Evolutionary conservation across 305 asterid species (phyloP), one percentile per base, ranked within the genome.

Genomic region (Lippia alba): DNA sequence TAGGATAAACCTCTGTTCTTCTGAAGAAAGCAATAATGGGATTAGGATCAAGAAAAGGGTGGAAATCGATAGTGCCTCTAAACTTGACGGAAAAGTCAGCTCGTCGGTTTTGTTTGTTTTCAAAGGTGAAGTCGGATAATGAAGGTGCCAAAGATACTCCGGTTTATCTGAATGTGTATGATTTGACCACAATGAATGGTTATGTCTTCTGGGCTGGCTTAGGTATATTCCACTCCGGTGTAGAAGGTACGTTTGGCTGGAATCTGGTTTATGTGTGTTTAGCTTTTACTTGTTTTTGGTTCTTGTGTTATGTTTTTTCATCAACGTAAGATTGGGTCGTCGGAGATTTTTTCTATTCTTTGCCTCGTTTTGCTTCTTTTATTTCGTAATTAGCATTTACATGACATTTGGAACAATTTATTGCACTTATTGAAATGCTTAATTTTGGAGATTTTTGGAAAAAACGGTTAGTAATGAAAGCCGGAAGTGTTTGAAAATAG

Each of bases 201-300:
- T 87, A 87, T 62, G 83, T 83, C 68, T 85, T 83, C 51, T 87
- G 94, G 94, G 94, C 89, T 32, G 94, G 94, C 82, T 75, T 87
- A 17, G 94, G 91, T 10, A 87, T 87, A 75, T 87, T 87, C 76
- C 94, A 87, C 73, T 87, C 94, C 12, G 94, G 94, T 12, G 89
- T 90, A 30, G 98, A 90, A 85, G 98, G 98, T 90, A 82, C 20
- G 69, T 24, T 56, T 33, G 18, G 41, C 67, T 44, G 65, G 50
- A 60, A 53, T 33, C 60, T 0, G 12, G 20, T 0, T 18, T 44
- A 6, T 44, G 41, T 4, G 18, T 1, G 61, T 17, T 51, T 39
- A 36, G 18, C 6, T 48, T 19, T 49, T 8, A 34, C 51, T 19
- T 44, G 36, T 14, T 53, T 64, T 16, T 55, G 12, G 56, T 50